Evolutionary conservation across 352 stramenopile genomes (phyloP).

Genomic region (Phytophthora pini): DNA sequence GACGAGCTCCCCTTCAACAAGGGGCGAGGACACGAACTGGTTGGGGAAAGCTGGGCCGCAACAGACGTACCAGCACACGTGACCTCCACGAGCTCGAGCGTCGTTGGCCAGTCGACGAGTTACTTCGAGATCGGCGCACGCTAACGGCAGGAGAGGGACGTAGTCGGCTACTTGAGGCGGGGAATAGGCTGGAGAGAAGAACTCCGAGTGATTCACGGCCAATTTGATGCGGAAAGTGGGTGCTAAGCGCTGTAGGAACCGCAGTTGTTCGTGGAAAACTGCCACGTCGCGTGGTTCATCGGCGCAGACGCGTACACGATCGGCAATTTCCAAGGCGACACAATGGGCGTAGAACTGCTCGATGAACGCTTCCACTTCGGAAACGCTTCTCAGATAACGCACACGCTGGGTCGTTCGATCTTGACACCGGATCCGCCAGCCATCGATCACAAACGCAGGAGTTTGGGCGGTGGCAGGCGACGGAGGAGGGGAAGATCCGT

Average conservation of each 20-base stretch:
- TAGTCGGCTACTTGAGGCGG: conserved; percentile 75
- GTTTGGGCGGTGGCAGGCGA: conserved; percentile 19
- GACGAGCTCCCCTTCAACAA: conserved; percentile 76
- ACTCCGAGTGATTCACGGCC: conserved; percentile 78
- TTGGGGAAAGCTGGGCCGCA: conserved; percentile 74
- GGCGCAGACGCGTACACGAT: conserved; percentile 73
- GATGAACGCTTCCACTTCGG: conserved; percentile 71
- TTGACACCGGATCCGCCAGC: conserved; percentile 76
- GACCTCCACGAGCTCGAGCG: conserved; percentile 60
- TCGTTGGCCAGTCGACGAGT: conserved; percentile 59
- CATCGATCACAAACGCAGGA: conserved; percentile 53
- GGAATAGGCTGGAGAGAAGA: conserved; percentile 58
- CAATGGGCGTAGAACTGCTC: conserved; percentile 75
- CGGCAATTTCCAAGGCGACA: conserved; percentile 55
- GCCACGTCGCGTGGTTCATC: conserved; percentile 68
- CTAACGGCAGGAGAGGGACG: conserved; percentile 72
- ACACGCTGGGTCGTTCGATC: conserved; percentile 62
- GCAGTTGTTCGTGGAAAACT: conserved; percentile 69
- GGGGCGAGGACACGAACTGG: conserved; percentile 80
- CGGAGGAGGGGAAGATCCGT: conserved; percentile 15
- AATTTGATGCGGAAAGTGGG: conserved; percentile 78
- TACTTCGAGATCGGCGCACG: conserved; percentile 69
- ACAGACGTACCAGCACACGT: conserved; percentile 86
- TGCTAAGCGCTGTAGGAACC: conserved; percentile 66
- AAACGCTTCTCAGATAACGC: conserved; percentile 58